Evolutionary conservation across 208 protist species (phyloP), one percentile per base, ranked within the genome.

Genomic region (Trypanosoma conorhini): DNA sequence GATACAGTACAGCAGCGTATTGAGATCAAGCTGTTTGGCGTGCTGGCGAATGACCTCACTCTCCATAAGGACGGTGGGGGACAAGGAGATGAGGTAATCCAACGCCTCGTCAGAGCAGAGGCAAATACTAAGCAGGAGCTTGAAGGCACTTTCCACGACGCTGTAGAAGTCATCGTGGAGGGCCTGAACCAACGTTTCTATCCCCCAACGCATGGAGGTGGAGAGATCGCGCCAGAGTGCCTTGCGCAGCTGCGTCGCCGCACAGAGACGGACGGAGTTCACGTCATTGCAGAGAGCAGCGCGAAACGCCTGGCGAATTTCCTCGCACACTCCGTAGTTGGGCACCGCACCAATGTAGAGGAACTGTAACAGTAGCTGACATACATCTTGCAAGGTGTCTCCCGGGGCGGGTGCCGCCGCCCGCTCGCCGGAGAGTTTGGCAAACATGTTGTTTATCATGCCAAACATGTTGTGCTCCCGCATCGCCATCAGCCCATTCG

Each of bases 311-410:
- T 88, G 79, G 7, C 92, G 85, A 60, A 96, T 91, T 57, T 93
- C 88, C 35, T 95, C 85, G 82, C 92, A 94, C 50, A 96, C 89
- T 46, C 92, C 92, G 77, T 90, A 93, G 78, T 96, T 96, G 1
- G 92, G 88, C 50, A 96, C 92, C 3, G 86, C 82, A 67, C 92
- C 83, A 46, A 94, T 75, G 72, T 86, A 83, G 9, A 96, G 61
- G 63, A 84, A 85, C 57, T 82, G 85, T 73, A 96, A 76, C 17
- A 96, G 72, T 65, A 86, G 77, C 63, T 85, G 74, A 59, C 88
- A 92, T 60, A 95, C 92, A 54, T 93, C 83, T 44, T 84, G 79
- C n/a, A 93, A 69, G 5, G 86, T 91, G 66, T 89, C 87, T 67
- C 70, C 60, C 57, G 69, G 56, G 62, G 35, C 38, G 10, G 77